Evolutionary conservation across 495 filamentous ascomycete genomes (phyloP), one percentile per base, ranked within the genome.

Genomic region (Hypoxylon intermedium): DNA sequence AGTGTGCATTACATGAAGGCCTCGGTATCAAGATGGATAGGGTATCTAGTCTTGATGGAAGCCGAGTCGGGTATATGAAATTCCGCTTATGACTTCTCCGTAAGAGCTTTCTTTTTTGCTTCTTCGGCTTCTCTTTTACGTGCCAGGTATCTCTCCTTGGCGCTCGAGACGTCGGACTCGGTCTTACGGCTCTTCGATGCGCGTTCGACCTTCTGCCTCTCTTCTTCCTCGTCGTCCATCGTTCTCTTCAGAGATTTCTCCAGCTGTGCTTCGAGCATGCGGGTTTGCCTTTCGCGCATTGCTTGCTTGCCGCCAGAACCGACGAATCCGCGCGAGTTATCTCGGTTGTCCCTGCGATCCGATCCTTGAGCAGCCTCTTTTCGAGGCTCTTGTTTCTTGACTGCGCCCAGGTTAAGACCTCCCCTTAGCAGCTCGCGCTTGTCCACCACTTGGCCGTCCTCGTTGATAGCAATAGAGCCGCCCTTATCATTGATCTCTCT

Each of bases 381-480:
- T 40, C 71, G 59, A 9, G 68, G 57, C 43, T 75, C 70, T 18
- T 58, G 53, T 63, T 75, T 76, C 67, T 77, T 77, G 62, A 86
- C 89, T 6, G 86, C 78, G 15, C 80, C 83, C 11, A 97, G 80
- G 56, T 98, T 98, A 34, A 98, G 75, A 37, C 94, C 94, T 9
- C 93, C 93, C 42, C 83, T 87, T 11, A 98, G 81, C 13, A 98
- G 75, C 67, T 97, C 90, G 16, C 93, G 83, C 79, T 97, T 97
- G 68, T 98, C 94, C 15, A 96, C 89, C 3, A 98, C 88, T 67
- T 95, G 86, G 0, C 95, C 94, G 41, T 98, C 94, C 59, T 98
- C 94, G 65, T 97, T 98, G 63, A 96, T 73, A 11, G 85, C 80
- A 55, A 97, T 82, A 11, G 81, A 77, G 4, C 85, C 85, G 1